A percentile compares a stretch with the other conserved stretches of the same genome.
These are phyloP conservation scores for Talaromyces sp. DNA, from an alignment of 2,329 filamentous ascomycete genomes.

Conservation along the genomic window DNA sequence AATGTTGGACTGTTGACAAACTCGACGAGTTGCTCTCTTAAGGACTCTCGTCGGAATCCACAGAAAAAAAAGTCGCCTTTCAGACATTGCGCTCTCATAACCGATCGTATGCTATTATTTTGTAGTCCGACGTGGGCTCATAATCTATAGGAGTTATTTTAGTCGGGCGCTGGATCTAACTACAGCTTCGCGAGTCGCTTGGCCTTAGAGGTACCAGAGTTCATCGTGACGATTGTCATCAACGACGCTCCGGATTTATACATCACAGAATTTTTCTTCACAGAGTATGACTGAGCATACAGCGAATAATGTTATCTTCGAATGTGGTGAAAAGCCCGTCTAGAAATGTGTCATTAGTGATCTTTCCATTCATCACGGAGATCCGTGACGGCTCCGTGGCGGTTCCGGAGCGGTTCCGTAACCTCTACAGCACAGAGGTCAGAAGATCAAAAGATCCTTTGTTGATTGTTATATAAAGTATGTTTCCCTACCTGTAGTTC, in stretches of 20 bases:
- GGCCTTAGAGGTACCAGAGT: not conserved
- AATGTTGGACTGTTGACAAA: not conserved
- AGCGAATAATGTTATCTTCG: not conserved
- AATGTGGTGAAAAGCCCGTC: not conserved
- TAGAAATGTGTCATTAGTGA: not conserved
- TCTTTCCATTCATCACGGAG: not conserved
- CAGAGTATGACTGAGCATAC: not conserved
- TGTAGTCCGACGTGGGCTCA: not conserved
- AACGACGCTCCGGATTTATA: not conserved
- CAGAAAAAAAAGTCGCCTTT: not conserved
- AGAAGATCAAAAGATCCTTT: not conserved
- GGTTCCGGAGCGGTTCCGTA: not conserved
- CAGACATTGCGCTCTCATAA: not conserved
- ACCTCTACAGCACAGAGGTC: not conserved
- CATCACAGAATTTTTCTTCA: not conserved
- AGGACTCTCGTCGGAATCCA: conserved; percentile 21
- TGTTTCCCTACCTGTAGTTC: not conserved
- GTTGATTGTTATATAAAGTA: not conserved
- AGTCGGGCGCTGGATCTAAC: no score
- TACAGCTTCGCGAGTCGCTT: not conserved
- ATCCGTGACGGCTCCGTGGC: not conserved
- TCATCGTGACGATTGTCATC: not conserved
- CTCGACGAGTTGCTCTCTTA: not conserved
- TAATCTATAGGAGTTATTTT: not conserved
- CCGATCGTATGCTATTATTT: not conserved